Percentiles rank a stretch among this genome's conserved stretches.
Conservation (phyloP, 352 stramenopile genomes). For the Pythium oligandrum region DNA sequence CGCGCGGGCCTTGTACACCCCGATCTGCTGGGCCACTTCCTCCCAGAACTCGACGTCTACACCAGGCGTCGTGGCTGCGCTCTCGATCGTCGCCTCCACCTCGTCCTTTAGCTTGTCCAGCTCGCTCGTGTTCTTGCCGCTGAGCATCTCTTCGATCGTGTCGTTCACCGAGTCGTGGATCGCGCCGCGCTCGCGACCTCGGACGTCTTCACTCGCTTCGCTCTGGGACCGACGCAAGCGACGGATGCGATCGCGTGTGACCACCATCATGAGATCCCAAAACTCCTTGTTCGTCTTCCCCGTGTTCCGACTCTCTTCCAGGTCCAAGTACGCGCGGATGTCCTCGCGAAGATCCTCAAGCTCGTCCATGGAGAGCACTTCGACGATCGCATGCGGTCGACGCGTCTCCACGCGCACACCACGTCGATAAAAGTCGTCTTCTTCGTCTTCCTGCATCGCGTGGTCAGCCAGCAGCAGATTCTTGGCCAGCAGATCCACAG, state of each 20-base stretch:
- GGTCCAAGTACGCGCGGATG: slow-evolving; percentile 88
- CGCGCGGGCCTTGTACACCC: slow-evolving; percentile 88
- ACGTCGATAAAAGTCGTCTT: slow-evolving; percentile 65
- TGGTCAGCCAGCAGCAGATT: slow-evolving; percentile 96
- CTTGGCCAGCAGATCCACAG: slow-evolving; percentile 97
- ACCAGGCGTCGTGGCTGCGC: slow-evolving; percentile 40
- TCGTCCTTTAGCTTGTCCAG: slow-evolving; percentile 52
- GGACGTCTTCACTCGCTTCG: neutral
- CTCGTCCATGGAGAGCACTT: slow-evolving; percentile 77
- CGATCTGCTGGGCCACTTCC: slow-evolving; percentile 88
- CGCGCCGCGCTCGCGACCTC: slow-evolving; percentile 49
- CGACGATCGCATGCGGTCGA: slow-evolving; percentile 57
- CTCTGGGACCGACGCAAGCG: slow-evolving; percentile 57
- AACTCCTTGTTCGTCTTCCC: slow-evolving; percentile 72
- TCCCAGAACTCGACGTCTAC: slow-evolving; percentile 95
- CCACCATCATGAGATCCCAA: slow-evolving; percentile 77
- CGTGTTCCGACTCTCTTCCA: slow-evolving; percentile 60
- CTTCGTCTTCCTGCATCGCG: slow-evolving; percentile 63
- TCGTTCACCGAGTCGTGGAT: slow-evolving; percentile 83
- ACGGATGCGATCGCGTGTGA: slow-evolving; percentile 75
- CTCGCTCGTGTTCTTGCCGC: slow-evolving; percentile 57
- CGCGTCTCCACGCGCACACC: slow-evolving; percentile 81
- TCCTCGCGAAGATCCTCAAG: slow-evolving; percentile 83
- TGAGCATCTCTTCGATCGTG: slow-evolving; percentile 89
- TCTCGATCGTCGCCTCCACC: slow-evolving; percentile 63